Evolutionary conservation across 2,329 filamentous ascomycete genomes (phyloP).

Genomic region (Calonectria ilicicola): DNA sequence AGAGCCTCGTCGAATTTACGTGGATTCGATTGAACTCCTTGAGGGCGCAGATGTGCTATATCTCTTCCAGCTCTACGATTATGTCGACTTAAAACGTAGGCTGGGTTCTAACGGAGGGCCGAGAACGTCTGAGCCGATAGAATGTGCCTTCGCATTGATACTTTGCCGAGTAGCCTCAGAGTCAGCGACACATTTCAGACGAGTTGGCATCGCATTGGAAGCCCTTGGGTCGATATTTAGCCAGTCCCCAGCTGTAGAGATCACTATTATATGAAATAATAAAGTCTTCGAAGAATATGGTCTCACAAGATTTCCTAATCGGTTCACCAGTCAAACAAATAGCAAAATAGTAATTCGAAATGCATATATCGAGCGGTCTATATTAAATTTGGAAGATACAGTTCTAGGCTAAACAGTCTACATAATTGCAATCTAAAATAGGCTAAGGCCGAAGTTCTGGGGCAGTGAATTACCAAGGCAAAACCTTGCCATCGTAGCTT

Average conservation of each 20-base stretch:
- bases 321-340: too few relatives aligned
- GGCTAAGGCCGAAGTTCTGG: too few relatives aligned
- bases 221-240: not conserved
- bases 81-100: not conserved
- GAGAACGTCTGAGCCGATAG: not conserved
- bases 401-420: not conserved
- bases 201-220: not conserved
- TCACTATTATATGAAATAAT: not conserved
- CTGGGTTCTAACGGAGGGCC: too few relatives aligned
- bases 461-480: not conserved
- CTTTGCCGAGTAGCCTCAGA: not conserved
- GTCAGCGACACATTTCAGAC: not conserved
- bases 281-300: not conserved
- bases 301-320: not conserved
- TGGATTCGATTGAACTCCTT: not conserved
- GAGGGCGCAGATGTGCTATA: not conserved
- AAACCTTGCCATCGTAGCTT: not conserved
- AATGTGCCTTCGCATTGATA: not conserved
- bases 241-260: not conserved
- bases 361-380: too few relatives aligned
- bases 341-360: too few relatives aligned
- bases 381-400: too few relatives aligned
- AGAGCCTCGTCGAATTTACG: not conserved
- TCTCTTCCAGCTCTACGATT: not conserved
- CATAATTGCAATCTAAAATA: not conserved